Percentiles rank a stretch among this genome's conserved stretches.
These are phyloP conservation scores for Colletotrichum filicis DNA, from an alignment of 2,329 filamentous ascomycete genomes.

Conservation along the genomic window DNA sequence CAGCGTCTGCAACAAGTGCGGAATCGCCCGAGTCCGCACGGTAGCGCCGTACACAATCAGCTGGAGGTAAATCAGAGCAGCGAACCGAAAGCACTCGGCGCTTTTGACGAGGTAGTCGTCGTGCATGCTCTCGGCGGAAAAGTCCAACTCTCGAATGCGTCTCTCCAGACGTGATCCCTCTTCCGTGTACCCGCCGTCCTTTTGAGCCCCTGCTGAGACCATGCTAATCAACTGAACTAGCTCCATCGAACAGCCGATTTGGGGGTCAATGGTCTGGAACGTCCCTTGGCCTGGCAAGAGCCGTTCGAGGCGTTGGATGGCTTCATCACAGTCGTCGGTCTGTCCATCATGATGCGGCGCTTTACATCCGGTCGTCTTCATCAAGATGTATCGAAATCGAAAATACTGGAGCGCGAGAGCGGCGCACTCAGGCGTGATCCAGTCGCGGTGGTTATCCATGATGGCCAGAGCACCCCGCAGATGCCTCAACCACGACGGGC, in stretches of 20 bases:
- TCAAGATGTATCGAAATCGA: conserved; percentile 13
- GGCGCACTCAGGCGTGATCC: conserved; percentile 3
- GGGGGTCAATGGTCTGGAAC: not conserved
- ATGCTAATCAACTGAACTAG: not conserved
- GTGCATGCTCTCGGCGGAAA: not conserved
- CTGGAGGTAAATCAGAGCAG: conserved; percentile 11
- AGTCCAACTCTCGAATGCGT: conserved; percentile 4
- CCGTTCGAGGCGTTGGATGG: no score
- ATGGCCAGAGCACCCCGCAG: conserved; percentile 5
- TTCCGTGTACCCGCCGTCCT: not conserved
- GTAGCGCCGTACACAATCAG: not conserved
- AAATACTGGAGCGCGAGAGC: conserved; percentile 11
- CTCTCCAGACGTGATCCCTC: not conserved
- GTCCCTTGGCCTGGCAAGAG: no score
- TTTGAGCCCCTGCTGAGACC: not conserved
- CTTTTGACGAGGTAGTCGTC: conserved; percentile 11
- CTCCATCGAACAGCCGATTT: conserved; percentile 14
- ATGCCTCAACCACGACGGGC: conserved; percentile 2
- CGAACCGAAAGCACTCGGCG: conserved; percentile 17
- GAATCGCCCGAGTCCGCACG: no score
- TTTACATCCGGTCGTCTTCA: no score
- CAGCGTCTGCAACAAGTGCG: no score
- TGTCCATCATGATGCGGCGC: no score
- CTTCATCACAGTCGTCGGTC: no score
- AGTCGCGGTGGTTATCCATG: not conserved